Conservation (phyloP, 305 asterid species). For the Solanum hybrid region DNA sequence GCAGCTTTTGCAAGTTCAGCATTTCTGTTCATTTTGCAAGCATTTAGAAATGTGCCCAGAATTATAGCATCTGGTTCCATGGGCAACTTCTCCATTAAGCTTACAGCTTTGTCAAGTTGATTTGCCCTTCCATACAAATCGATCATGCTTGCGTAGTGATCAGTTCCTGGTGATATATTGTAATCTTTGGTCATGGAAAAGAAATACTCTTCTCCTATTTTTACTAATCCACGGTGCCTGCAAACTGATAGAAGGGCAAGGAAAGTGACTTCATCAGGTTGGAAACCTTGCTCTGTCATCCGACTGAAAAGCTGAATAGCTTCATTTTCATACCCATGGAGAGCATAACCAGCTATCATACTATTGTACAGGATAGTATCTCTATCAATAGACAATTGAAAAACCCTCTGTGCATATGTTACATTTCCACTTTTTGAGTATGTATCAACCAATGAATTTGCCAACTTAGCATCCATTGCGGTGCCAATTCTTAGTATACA, state of each 20-base stretch:
- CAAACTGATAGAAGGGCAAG: slow-evolving; percentile 77
- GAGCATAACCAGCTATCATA: slow-evolving; percentile 83
- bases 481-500: slow-evolving; percentile 37
- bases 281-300: slow-evolving; percentile 33
- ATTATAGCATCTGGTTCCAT: slow-evolving; percentile 48
- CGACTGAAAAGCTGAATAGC: slow-evolving; percentile 51
- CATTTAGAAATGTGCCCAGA: slow-evolving; percentile 60
- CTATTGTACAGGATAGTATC: slow-evolving; percentile 60
- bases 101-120: slow-evolving; percentile 51
- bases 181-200: slow-evolving; percentile 49
- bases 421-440: slow-evolving; percentile 74
- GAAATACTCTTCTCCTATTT: slow-evolving; percentile 55
- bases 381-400: slow-evolving; percentile 20
- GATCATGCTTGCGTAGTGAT: slow-evolving; percentile 90
- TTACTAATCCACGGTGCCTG: slow-evolving; percentile 65
- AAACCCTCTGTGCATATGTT: slow-evolving; percentile 40
- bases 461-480: slow-evolving; percentile 39
- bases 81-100: slow-evolving; percentile 53
- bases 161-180: slow-evolving; percentile 47
- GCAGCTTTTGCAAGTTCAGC: slow-evolving; percentile 49
- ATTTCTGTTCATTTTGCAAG: slow-evolving; percentile 58
- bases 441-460: slow-evolving; percentile 65
- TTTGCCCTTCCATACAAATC: slow-evolving; percentile 86
- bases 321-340: slow-evolving; percentile 59
- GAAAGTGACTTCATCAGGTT: slow-evolving; percentile 67